Base-by-base conservation (phyloP, 495 filamentous ascomycete genomes). In the Lasiosphaeria hispida region DNA sequence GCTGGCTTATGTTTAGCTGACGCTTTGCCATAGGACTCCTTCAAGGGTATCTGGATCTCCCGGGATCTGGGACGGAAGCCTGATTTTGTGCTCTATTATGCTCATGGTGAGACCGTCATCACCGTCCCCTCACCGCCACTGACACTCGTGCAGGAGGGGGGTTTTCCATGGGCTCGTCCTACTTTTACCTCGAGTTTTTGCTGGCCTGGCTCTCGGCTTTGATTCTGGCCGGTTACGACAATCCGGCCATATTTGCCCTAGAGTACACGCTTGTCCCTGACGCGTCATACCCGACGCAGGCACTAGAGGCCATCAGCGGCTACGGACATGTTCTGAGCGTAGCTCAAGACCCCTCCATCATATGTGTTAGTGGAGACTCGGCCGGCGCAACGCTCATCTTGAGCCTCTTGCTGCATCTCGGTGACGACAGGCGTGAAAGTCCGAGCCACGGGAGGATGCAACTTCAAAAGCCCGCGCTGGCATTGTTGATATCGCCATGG, bases 101-200 rank as follows among this genome's bases (percentile, higher is more conserved):
- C 79, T 42, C 89, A 92, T 69, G 89, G 87, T 83, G 71, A 59
- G 76, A 36, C 0, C 43, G 19, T 41, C 34, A 5, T 7, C 6
- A 41, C 13, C 9, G 10, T 7, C 23, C 23, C 10, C 44, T 44
- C 10, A 10, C 10, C 35, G 9, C 2, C 11, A 14, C 43, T 47
- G 34, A 48, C 40, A 43, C 49, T 34, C 2, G 14, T 34, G 1
- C 35, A 85, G 84, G 85, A 15, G 89, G 89, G 15, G 89, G 89
- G 1, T 91, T 92, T 63, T 80, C 83, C 2, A 87, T 92, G 85
- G 89, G 89, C 34, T 88, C 86, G 11, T 67, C 77, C 23, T 87
- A 88, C 70, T 92, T 92, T 69, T 92, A 92, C 67, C 80, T 92
- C 17, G 89, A 92, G 68, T 91, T 92, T 61, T 75, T 92, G 14